These are phyloP conservation scores for Hypsizygus ulmarius DNA, from an alignment of 1,284 basidiomycete genomes.

Conservation along the genomic window DNA sequence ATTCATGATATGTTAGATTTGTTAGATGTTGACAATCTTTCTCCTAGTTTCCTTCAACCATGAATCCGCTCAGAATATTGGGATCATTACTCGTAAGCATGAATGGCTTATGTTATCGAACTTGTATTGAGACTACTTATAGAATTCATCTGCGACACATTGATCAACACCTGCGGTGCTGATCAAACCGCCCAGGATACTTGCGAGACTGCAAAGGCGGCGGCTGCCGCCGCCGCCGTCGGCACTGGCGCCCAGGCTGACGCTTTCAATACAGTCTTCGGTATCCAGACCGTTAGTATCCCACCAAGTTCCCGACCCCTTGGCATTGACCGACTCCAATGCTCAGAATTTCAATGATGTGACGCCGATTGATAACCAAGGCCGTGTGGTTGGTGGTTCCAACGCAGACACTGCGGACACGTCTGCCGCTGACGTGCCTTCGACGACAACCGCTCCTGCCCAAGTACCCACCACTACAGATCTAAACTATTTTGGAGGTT, in stretches of 20 bases:
- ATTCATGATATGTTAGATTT: conserved; percentile 11
- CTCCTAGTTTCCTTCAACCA: conserved; percentile 43
- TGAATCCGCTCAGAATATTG: conserved; percentile 51
- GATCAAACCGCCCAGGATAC: conserved; percentile 44
- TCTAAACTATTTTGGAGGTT: not conserved
- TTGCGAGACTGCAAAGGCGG: conserved; percentile 38
- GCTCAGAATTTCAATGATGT: conserved; percentile 42
- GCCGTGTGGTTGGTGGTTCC: conserved; percentile 17
- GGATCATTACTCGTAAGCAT: conserved; percentile 44
- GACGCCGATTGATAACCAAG: conserved; percentile 37
- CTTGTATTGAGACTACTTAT: not conserved
- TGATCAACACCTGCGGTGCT: conserved; percentile 44
- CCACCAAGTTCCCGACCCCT: not conserved
- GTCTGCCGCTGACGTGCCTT: conserved; percentile 8
- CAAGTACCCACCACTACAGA: not conserved
- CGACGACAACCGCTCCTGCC: not conserved
- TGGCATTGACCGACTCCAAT: conserved; percentile 3
- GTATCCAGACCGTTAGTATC: conserved; percentile 38
- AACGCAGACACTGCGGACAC: conserved; percentile 11
- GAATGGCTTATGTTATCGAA: not conserved
- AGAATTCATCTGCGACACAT: conserved; percentile 48
- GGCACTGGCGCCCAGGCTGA: conserved; percentile 50
- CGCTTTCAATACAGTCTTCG: conserved; percentile 56
- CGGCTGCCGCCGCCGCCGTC: conserved; percentile 34
- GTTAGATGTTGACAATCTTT: not conserved